These are phyloP conservation scores for Xylaria sp. DNA, from an alignment of 2,329 filamentous ascomycete genomes.

Conservation along the genomic window DNA sequence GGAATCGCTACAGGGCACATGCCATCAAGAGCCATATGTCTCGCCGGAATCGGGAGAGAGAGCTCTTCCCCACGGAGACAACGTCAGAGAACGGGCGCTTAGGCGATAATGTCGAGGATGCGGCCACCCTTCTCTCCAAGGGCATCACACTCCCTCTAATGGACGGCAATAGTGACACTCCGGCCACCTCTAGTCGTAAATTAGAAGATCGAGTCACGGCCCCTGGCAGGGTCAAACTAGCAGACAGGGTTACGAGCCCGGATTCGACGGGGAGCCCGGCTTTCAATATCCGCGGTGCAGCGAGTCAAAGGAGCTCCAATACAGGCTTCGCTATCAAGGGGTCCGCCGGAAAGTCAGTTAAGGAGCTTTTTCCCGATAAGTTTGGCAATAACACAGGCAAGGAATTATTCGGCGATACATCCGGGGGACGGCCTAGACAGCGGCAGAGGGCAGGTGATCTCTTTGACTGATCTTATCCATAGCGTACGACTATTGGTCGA, in stretches of 20 bases:
- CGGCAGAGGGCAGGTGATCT: slow-evolving; percentile 78
- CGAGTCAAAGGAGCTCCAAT: slow-evolving; percentile 58
- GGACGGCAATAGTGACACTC: slow-evolving; percentile 55
- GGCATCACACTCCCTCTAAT: slow-evolving; percentile 62
- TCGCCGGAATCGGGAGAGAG: slow-evolving; percentile 60
- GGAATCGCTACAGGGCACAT: slow-evolving; percentile 59
- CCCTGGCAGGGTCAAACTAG: slow-evolving; percentile 46
- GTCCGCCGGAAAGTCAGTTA: slow-evolving; percentile 62
- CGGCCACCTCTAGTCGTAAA: slow-evolving; percentile 35
- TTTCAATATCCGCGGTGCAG: slow-evolving; percentile 71
- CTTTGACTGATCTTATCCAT: slow-evolving; percentile 64
- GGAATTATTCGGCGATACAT: slow-evolving; percentile 73
- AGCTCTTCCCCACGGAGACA: slow-evolving; percentile 67
- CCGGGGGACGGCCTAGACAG: slow-evolving; percentile 67
- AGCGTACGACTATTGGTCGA: neutral
- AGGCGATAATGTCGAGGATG: slow-evolving; percentile 66
- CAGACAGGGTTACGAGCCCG: slow-evolving; percentile 52
- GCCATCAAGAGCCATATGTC: slow-evolving; percentile 58
- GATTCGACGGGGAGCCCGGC: slow-evolving; percentile 48
- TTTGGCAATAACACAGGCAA: slow-evolving; percentile 71
- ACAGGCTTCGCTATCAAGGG: slow-evolving; percentile 76
- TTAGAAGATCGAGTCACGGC: slow-evolving; percentile 49
- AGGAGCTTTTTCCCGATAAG: slow-evolving; percentile 77
- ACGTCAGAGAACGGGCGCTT: slow-evolving; percentile 58
- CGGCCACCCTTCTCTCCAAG: slow-evolving; percentile 62